Base-by-base conservation (phyloP, 257 asterid genomes). In the Plantago elongata region DNA sequence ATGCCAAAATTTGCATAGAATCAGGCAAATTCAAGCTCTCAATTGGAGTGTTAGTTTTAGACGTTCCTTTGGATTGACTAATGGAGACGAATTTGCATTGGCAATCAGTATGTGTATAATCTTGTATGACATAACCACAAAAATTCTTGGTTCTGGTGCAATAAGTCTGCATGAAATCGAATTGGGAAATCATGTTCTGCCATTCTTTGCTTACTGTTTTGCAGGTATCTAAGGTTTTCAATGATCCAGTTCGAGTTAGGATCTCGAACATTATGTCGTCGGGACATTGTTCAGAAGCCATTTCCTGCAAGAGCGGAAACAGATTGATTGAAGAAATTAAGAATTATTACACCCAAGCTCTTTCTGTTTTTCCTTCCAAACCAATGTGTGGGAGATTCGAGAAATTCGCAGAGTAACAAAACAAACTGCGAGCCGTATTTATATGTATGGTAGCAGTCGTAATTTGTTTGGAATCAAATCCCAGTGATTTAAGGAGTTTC, bases 1-100 rank as follows among this genome's bases (percentile, higher is more conserved):
- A 77, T 3, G 78, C 75, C 44, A 72, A 27, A 6, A 77, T 72
- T 9, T 17, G 57, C 10, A 29, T 30, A 9, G 46, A 45, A n/a
- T 11, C 8, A 2, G 65, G 65, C 11, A 62, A 18, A 0, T 7
- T 37, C n/a, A 13, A 37, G 9, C 22, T 42, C 9, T 30, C 2
- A 5, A 10, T 9, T 0, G 13, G n/a, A 18, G 11, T 34, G 6
- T 3, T 10, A 9, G 14, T 29, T 45, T 9, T 18, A n/a, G 38
- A 12, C 11, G 43, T 3, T n/a, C 29, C 30, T 29, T 52, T 29
- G 4, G 45, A 2, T 13, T 60, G 40, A 11, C 45, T 57, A 3
- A 45, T 11, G 15, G 57, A 11, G 1, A 45, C 67, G 7, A 69
- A 62, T 50, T 15, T 22, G 1, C 12, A n/a, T n/a, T n/a, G n/a